These are phyloP conservation scores for Hypoxylon sp. DNA, from an alignment of 2,329 filamentous ascomycete species.

Conservation along the genomic window DNA sequence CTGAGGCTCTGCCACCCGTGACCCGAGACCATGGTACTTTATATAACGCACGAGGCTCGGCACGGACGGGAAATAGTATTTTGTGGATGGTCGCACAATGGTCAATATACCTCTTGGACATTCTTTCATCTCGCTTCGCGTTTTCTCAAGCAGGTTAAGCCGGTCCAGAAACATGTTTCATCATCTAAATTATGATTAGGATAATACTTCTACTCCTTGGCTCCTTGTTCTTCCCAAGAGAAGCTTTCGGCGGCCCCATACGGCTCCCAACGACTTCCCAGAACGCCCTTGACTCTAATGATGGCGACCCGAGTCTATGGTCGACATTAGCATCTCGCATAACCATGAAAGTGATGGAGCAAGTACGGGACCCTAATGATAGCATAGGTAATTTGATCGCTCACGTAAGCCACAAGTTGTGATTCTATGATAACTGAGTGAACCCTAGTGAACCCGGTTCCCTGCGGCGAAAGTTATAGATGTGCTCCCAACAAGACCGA, in stretches of 20 bases:
- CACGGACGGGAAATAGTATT: background rate
- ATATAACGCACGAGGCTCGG: background rate
- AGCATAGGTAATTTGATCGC: background rate
- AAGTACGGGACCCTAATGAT: background rate
- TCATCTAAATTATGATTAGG: background rate
- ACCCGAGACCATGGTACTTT: background rate
- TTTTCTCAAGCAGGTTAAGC: background rate
- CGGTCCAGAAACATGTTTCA: background rate
- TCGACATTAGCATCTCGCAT: background rate
- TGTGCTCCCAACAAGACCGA: background rate
- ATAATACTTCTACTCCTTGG: background rate
- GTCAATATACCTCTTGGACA: conserved; percentile 5
- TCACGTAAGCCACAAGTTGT: background rate
- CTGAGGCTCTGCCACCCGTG: background rate
- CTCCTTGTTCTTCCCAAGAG: background rate
- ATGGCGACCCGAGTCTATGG: background rate
- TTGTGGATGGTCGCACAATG: conserved; percentile 3
- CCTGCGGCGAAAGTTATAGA: background rate
- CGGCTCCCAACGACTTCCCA: background rate
- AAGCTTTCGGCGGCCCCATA: background rate
- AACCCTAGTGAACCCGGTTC: background rate
- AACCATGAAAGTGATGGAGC: background rate
- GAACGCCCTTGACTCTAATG: background rate
- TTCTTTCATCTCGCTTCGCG: background rate
- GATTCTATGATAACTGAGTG: background rate